Conservation (phyloP, 768 basidiomycete species). For the Thelephora ganbajun region DNA sequence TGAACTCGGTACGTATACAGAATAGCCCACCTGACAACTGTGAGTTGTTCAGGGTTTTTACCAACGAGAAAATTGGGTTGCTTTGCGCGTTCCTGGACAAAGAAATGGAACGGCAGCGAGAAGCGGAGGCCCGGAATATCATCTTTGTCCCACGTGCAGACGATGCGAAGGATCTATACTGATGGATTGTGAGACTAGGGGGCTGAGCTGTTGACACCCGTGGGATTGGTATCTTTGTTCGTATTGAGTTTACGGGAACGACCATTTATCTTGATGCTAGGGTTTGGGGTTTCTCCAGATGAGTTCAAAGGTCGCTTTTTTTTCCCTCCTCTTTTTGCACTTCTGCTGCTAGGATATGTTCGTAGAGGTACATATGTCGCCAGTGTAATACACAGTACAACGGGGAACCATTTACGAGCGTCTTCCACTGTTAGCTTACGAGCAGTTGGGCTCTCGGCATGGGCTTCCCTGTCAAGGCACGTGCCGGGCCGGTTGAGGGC, state of each 20-base stretch:
- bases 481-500: too few relatives aligned
- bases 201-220: not conserved
- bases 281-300: too few relatives aligned
- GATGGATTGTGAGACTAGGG: too few relatives aligned
- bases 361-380: too few relatives aligned
- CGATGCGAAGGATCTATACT: constrained; percentile 52
- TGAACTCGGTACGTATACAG: not conserved
- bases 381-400: too few relatives aligned
- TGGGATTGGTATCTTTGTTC: not conserved
- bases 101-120: constrained; percentile 41
- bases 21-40: constrained; percentile 31
- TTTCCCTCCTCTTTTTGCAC: too few relatives aligned
- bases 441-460: not conserved
- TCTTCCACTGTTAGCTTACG: not conserved
- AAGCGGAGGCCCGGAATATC: constrained; percentile 46
- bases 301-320: too few relatives aligned
- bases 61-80: constrained; percentile 45
- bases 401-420: too few relatives aligned
- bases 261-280: too few relatives aligned
- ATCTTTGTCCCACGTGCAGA: constrained; percentile 47
- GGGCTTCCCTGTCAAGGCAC: too few relatives aligned
- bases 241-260: too few relatives aligned
- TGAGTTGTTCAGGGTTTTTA: constrained; percentile 70
- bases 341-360: too few relatives aligned
- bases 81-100: constrained; percentile 62